Percentiles rank a stretch among this genome's conserved stretches.
These are phyloP conservation scores for Neonectria coccinea DNA, from an alignment of 2,329 filamentous ascomycete species.

Conservation along the genomic window DNA sequence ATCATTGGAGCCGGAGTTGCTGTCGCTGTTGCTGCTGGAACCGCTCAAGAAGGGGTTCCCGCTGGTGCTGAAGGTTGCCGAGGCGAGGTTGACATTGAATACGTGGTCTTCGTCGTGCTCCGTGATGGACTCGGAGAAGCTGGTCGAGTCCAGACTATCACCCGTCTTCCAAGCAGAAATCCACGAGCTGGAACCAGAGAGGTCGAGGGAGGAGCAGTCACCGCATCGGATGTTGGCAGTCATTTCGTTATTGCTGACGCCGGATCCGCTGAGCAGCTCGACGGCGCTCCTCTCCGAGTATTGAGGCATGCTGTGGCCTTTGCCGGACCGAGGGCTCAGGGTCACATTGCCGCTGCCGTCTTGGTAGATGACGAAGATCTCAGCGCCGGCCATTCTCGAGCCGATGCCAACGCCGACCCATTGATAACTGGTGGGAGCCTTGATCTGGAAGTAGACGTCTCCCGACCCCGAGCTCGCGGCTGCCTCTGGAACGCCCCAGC, in stretches of 20 bases:
- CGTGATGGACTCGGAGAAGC: slow-evolving; percentile 53
- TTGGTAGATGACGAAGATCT: slow-evolving; percentile 73
- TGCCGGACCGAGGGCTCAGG: slow-evolving; percentile 66
- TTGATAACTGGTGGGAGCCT: slow-evolving; percentile 62
- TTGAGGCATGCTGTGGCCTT: slow-evolving; percentile 60
- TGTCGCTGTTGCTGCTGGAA: slow-evolving; percentile 28
- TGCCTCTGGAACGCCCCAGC: slow-evolving; percentile 64
- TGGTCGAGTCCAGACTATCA: slow-evolving; percentile 57
- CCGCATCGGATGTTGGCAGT: slow-evolving; percentile 69
- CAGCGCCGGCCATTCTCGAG: slow-evolving; percentile 63
- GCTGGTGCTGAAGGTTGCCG: slow-evolving; percentile 60
- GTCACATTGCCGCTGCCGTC: slow-evolving; percentile 71
- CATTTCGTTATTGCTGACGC: slow-evolving; percentile 64
- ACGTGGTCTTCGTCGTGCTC: slow-evolving; percentile 59
- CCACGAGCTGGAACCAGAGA: slow-evolving; percentile 59
- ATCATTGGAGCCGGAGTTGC: slow-evolving; percentile 4
- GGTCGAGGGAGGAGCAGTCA: slow-evolving; percentile 62
- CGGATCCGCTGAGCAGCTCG: slow-evolving; percentile 69
- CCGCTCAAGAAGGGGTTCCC: slow-evolving; percentile 62
- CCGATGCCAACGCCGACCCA: slow-evolving; percentile 73
- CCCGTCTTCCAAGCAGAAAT: slow-evolving; percentile 67
- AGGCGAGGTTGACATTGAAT: slow-evolving; percentile 62
- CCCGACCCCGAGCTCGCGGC: slow-evolving; percentile 62
- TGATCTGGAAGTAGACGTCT: slow-evolving; percentile 71
- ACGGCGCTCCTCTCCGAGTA: slow-evolving; percentile 59